Evolutionary conservation across 2,329 filamentous ascomycete genomes (phyloP).

Genomic region (Fusarium sulawesiense): DNA sequence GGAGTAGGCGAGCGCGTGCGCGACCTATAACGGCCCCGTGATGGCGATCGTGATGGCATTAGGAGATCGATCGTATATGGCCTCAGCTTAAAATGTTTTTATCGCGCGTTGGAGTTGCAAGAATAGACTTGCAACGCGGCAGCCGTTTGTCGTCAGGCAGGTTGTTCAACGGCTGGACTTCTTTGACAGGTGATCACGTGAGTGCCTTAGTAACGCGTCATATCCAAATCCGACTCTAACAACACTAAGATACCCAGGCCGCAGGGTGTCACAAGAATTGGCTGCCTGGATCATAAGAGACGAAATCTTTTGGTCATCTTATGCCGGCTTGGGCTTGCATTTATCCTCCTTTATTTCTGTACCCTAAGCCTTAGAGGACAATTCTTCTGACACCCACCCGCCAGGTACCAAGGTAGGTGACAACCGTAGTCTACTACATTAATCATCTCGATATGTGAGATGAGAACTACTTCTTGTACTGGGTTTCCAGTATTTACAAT

Average conservation of each 20-base stretch:
- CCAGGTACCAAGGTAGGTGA: too few relatives aligned
- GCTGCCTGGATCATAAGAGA: too few relatives aligned
- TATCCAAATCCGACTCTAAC: background rate
- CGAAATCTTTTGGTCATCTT: too few relatives aligned
- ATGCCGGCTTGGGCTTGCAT: too few relatives aligned
- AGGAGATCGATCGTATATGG: background rate
- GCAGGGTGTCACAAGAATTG: too few relatives aligned
- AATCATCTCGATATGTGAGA: background rate
- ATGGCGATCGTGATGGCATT: slow-evolving; percentile 50
- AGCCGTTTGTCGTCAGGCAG: slow-evolving; percentile 8
- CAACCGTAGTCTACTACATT: background rate
- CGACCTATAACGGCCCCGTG: slow-evolving; percentile 50
- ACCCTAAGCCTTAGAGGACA: too few relatives aligned
- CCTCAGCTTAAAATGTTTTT: slow-evolving; percentile 8
- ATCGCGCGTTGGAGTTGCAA: slow-evolving; percentile 18
- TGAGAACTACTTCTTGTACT: background rate
- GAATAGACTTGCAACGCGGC: slow-evolving; percentile 15
- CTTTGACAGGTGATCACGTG: slow-evolving; percentile 40
- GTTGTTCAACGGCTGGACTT: slow-evolving; percentile 7
- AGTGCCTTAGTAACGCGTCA: slow-evolving; percentile 8
- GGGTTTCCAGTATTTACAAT: background rate
- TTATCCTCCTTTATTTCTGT: too few relatives aligned
- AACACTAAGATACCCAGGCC: background rate
- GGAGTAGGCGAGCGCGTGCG: slow-evolving; percentile 52
- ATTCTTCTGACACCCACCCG: too few relatives aligned